A percentile compares a stretch with the other conserved stretches of the same genome.
Evolutionary conservation across 805 yeast genomes (phyloP).

Genomic region (Lachancea kluyveri): DNA sequence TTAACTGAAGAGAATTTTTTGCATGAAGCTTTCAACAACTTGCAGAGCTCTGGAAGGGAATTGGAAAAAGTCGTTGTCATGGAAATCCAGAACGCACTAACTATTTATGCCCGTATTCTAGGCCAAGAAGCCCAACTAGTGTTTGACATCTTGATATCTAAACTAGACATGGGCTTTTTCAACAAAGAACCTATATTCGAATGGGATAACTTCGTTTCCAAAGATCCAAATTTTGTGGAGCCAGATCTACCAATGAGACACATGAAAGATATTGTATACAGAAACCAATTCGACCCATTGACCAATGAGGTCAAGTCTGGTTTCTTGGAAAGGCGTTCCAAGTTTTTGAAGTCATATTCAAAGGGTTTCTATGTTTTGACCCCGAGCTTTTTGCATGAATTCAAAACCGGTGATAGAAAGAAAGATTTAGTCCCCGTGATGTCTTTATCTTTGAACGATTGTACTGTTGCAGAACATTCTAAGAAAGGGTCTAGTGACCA

Average conservation of each 20-base stretch:
- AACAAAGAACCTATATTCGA: constrained; percentile 75
- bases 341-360: constrained; percentile 85
- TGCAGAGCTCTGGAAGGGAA: constrained; percentile 83
- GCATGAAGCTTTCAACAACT: constrained; percentile 81
- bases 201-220: constrained; percentile 78
- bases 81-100: constrained; percentile 79
- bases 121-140: constrained; percentile 71
- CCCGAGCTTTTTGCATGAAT: constrained; percentile 83
- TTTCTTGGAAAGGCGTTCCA: constrained; percentile 80
- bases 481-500: constrained; percentile 61
- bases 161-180: constrained; percentile 62
- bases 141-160: constrained; percentile 58
- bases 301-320: constrained; percentile 70
- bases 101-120: constrained; percentile 61
- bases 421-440: constrained; percentile 76
- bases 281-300: constrained; percentile 62
- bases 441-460: constrained; percentile 74
- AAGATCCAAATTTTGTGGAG: constrained; percentile 67
- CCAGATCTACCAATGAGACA: constrained; percentile 56
- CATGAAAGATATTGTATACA: constrained; percentile 55
- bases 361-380: constrained; percentile 89
- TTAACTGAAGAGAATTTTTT: constrained; percentile 77
- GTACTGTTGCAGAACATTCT: constrained; percentile 78
- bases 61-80: constrained; percentile 81
- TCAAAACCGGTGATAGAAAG: constrained; percentile 75